Conservation (phyloP, 108 stramenopile species). For the Nitzschia inconspicua region DNA sequence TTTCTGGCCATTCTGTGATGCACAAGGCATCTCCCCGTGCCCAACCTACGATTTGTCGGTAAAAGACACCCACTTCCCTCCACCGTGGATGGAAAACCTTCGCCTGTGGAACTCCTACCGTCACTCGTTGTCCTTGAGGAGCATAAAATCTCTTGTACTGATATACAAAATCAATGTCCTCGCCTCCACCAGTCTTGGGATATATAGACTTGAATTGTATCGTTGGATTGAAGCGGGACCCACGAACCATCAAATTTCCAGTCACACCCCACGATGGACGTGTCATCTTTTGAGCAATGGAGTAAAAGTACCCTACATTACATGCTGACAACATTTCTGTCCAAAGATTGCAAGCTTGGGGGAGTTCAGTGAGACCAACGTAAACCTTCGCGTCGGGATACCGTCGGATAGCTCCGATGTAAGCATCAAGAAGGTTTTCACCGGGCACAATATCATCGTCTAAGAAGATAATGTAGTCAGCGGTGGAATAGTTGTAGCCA, state of each 20-base stretch:
- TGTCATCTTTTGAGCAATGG: constrained; percentile 20
- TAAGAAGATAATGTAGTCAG: constrained; percentile 57
- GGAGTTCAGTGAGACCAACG: constrained; percentile 33
- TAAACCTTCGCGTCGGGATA: constrained; percentile 40
- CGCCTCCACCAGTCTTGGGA: constrained; percentile 58
- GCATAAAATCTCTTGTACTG: constrained; percentile 22
- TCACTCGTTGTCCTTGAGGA: background rate
- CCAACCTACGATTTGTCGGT: constrained; percentile 25
- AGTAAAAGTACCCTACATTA: constrained; percentile 43
- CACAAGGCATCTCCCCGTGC: constrained; percentile 39
- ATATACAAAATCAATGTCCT: constrained; percentile 49
- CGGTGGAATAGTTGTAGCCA: constrained; percentile 43
- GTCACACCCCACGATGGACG: constrained; percentile 60
- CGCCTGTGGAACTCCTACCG: constrained; percentile 37
- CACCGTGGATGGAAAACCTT: constrained; percentile 41
- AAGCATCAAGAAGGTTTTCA: constrained; percentile 37
- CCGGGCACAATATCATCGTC: constrained; percentile 72
- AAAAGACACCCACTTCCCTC: constrained; percentile 24
- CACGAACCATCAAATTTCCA: constrained; percentile 44
- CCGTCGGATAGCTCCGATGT: constrained; percentile 34
- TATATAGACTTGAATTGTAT: constrained; percentile 37
- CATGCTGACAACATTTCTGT: constrained; percentile 32
- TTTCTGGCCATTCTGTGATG: constrained; percentile 28
- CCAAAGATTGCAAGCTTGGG: constrained; percentile 23
- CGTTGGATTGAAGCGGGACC: constrained; percentile 16